phyloP scores from a whole-genome alignment of 2,329 filamentous ascomycete genomes.

The Aspergillus pseudonomiae region DNA sequence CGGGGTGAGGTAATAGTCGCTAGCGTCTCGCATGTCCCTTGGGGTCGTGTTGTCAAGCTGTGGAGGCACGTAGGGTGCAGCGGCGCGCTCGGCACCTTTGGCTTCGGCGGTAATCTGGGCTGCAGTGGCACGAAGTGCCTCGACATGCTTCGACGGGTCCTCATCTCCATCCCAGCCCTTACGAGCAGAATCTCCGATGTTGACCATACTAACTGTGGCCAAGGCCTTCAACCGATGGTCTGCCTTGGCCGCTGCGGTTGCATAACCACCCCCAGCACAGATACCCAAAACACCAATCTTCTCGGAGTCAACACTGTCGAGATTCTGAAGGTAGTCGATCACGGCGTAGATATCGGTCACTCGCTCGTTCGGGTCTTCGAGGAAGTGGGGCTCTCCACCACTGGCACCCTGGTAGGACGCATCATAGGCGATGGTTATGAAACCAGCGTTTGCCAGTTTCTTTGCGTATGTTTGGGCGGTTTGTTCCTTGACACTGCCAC shows the following conservation, averaged over 20 bases:
- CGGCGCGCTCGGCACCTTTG: no score
- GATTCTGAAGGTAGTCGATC: background rate
- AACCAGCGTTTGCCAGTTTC: background rate
- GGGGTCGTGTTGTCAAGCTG: background rate
- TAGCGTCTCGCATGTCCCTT: background rate
- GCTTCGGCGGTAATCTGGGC: no score
- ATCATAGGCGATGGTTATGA: background rate
- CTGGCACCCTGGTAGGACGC: background rate
- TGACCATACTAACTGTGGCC: background rate
- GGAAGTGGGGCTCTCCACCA: background rate
- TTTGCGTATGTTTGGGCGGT: background rate
- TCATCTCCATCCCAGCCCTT: background rate
- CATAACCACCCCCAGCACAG: background rate
- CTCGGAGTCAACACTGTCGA: background rate
- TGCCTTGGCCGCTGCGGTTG: background rate
- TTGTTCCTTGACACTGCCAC: background rate
- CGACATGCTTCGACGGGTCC: background rate
- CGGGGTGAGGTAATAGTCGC: background rate
- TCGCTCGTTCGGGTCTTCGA: background rate
- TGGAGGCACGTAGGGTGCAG: background rate
- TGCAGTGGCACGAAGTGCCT: background rate
- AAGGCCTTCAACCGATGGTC: background rate
- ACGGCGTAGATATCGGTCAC: background rate
- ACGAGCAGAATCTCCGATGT: background rate
- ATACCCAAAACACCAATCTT: background rate